Conservation (phyloP, 371 early-diverging fungal genomes). For the Rhizopus stolonifer region DNA sequence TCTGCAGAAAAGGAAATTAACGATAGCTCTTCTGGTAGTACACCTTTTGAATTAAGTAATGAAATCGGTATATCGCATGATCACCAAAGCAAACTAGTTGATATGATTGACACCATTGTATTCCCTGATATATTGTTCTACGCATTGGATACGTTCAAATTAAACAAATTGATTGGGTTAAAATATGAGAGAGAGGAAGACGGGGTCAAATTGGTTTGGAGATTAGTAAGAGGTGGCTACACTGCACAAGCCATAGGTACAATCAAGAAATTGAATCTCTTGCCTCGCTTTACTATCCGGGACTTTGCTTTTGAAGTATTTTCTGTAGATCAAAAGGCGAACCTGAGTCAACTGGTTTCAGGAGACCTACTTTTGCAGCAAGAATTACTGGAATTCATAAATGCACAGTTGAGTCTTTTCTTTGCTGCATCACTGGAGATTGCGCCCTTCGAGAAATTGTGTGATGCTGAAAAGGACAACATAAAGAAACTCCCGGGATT, state of each 20-base stretch:
- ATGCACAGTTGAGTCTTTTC: conserved; percentile 35
- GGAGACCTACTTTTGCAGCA: conserved; percentile 17
- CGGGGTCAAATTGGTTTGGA: conserved; percentile 27
- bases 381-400: conserved; percentile 29
- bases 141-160: conserved; percentile 31
- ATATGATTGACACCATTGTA: conserved; percentile 21
- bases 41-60: background rate
- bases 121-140: conserved; percentile 34
- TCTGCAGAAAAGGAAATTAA: conserved; percentile 13
- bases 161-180: conserved; percentile 12
- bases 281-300: conserved; percentile 23
- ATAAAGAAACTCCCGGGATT: conserved; percentile 29
- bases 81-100: conserved; percentile 27
- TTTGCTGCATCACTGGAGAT: conserved; percentile 35
- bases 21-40: too few relatives aligned
- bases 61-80: conserved; percentile 1
- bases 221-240: conserved; percentile 22
- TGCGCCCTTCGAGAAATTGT: conserved; percentile 15
- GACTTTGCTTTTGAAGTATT: conserved; percentile 28
- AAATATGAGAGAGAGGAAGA: conserved; percentile 28
- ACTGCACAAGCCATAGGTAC: conserved; percentile 33
- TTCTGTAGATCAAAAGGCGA: conserved; percentile 24
- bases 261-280: conserved; percentile 31
- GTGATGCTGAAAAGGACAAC: conserved; percentile 6
- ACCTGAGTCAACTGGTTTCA: conserved; percentile 16